These are phyloP conservation scores for Fusarium miscanthi DNA, from an alignment of 2,329 filamentous ascomycete species.

Conservation along the genomic window DNA sequence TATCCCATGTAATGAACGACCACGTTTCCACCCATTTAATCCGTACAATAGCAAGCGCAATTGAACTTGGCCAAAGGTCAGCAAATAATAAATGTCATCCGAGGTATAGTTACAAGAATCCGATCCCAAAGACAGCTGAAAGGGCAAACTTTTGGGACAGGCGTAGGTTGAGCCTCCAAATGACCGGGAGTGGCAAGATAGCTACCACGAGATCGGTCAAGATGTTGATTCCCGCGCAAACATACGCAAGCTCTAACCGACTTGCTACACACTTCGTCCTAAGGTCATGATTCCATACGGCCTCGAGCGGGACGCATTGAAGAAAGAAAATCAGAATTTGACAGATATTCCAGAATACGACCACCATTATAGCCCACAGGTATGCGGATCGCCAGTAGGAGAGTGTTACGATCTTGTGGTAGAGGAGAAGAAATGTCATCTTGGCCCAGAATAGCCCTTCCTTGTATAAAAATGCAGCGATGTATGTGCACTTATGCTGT, in stretches of 20 bases:
- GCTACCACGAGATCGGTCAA: slow-evolving; percentile 29
- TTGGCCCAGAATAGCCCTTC: slow-evolving; percentile 10
- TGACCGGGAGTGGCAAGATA: slow-evolving; percentile 14
- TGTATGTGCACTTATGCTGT: slow-evolving; percentile 19
- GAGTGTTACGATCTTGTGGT: slow-evolving; percentile 22
- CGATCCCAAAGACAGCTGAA: slow-evolving; percentile 14
- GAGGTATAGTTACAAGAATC: slow-evolving; percentile 22
- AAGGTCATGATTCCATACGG: slow-evolving; percentile 13
- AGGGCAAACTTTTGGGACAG: slow-evolving; percentile 25
- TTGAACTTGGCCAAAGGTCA: background rate
- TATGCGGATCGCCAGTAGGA: slow-evolving; percentile 18
- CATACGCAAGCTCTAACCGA: background rate
- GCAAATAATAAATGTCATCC: fast-evolving
- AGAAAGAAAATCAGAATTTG: slow-evolving; percentile 8
- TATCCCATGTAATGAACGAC: slow-evolving; percentile 17
- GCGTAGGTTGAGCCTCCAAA: slow-evolving; percentile 27
- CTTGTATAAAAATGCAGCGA: slow-evolving; percentile 17
- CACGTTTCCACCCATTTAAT: slow-evolving; percentile 15
- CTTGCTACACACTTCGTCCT: slow-evolving; percentile 2
- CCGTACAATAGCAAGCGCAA: slow-evolving; percentile 19
- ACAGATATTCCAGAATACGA: slow-evolving; percentile 11
- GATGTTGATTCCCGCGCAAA: slow-evolving; percentile 17
- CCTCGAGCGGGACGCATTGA: slow-evolving; percentile 14
- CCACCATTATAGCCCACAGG: background rate
- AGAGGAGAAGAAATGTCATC: slow-evolving; percentile 34